Evolutionary conservation across 768 basidiomycete species (phyloP).

Genomic region (Kwoniella bestiolae): DNA sequence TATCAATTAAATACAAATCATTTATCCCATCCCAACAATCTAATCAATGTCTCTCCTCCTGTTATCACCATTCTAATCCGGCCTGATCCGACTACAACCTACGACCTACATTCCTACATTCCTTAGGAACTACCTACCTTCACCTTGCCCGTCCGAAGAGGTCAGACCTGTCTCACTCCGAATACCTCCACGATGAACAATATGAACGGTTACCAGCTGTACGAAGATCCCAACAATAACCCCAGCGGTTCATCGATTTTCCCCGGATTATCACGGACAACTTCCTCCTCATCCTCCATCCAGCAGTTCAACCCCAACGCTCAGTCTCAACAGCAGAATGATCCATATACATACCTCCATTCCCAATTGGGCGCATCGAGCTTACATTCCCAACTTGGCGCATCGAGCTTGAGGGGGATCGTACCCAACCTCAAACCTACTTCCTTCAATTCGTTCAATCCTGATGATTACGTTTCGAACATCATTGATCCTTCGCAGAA

Average conservation of each 20-base stretch:
- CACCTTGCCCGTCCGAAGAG: not conserved
- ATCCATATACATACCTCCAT: constrained; percentile 4
- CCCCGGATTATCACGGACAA: constrained; percentile 10
- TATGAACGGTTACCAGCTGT: constrained; percentile 13
- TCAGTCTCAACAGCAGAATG: not conserved
- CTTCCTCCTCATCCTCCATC: constrained; percentile 15
- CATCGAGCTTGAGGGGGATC: constrained; percentile 8
- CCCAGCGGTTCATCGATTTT: constrained; percentile 5
- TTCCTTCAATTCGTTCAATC: constrained; percentile 9
- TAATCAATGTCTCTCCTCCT: constrained; percentile 3
- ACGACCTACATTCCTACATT: not conserved
- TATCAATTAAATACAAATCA: constrained; percentile 7
- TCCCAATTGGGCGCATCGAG: constrained; percentile 15
- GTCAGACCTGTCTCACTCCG: not conserved
- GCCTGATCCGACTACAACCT: constrained; percentile 8
- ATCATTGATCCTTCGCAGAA: constrained; percentile 1
- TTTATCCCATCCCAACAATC: not conserved
- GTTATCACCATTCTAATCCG: constrained; percentile 4
- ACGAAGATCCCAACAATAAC: constrained; percentile 6
- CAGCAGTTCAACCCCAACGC: constrained; percentile 11
- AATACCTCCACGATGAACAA: not conserved
- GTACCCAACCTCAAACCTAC: constrained; percentile 10
- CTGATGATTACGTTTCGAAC: constrained; percentile 1
- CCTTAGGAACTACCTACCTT: not conserved
- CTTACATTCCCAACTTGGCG: constrained; percentile 3